phyloP scores from a whole-genome alignment of 1,139 yeast species.

The Candida anutae region DNA sequence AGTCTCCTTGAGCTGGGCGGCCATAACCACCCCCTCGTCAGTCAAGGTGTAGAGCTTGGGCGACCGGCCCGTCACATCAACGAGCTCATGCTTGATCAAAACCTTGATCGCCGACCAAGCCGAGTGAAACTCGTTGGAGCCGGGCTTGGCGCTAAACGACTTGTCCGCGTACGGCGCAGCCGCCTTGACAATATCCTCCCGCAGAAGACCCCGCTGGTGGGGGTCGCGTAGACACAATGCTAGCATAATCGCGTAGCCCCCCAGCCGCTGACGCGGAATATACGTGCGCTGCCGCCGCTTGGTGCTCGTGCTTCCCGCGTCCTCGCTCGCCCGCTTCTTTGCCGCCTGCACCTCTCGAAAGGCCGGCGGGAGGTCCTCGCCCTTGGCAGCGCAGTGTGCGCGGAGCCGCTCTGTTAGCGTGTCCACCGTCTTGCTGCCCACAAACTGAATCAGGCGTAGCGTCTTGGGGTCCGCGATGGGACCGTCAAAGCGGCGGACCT shows the following conservation, averaged over 20 bases:
- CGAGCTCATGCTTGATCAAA: slow-evolving; percentile 54
- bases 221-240: slow-evolving; percentile 52
- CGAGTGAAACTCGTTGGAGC: slow-evolving; percentile 56
- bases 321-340: slow-evolving; percentile 1
- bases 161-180: slow-evolving; percentile 60
- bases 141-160: slow-evolving; percentile 58
- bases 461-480: slow-evolving; percentile 44
- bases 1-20: slow-evolving; percentile 45
- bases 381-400: slow-evolving; percentile 40
- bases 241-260: slow-evolving; percentile 78
- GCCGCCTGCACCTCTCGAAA: slow-evolving; percentile 14
- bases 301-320: slow-evolving; percentile 10
- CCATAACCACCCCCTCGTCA: slow-evolving; percentile 64
- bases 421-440: slow-evolving; percentile 58
- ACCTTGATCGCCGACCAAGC: slow-evolving; percentile 76
- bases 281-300: slow-evolving; percentile 35
- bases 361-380: slow-evolving; percentile 29
- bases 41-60: slow-evolving; percentile 61
- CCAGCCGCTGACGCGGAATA: slow-evolving; percentile 72
- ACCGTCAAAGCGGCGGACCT: slow-evolving; percentile 33
- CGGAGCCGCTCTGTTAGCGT: slow-evolving; percentile 33
- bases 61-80: slow-evolving; percentile 45
- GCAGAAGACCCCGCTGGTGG: slow-evolving; percentile 45
- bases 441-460: slow-evolving; percentile 41
- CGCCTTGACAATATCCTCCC: slow-evolving; percentile 46